Evolutionary conservation across 192 early-diverging fungal species (phyloP).

Genomic region (Podila minutissima): DNA sequence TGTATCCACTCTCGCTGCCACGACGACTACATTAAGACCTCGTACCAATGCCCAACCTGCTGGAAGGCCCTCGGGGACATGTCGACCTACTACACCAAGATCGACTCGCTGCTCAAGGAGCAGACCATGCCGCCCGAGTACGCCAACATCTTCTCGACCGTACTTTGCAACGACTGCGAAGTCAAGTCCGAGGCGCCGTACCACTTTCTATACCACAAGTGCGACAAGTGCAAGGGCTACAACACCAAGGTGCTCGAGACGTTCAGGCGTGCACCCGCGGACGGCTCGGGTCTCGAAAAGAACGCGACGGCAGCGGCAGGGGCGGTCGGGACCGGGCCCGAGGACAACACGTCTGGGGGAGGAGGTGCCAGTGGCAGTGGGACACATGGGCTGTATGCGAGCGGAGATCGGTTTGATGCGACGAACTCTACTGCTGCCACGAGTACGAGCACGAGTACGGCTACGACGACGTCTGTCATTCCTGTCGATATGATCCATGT

Average conservation of each 20-base stretch:
- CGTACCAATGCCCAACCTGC: conserved; percentile 97
- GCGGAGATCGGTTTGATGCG: neutral
- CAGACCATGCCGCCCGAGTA: conserved; percentile 91
- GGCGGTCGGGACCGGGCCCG: conserved; percentile 5
- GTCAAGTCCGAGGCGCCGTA: conserved; percentile 83
- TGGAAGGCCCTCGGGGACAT: conserved; percentile 91
- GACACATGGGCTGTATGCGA: neutral
- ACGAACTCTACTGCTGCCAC: neutral
- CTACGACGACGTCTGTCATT: neutral
- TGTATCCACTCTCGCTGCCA: conserved; percentile 91
- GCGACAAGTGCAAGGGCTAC: conserved; percentile 81
- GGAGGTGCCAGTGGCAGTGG: conserved; percentile 1
- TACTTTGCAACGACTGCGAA: conserved; percentile 97
- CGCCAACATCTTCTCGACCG: conserved; percentile 66
- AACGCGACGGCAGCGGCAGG: conserved; percentile 16
- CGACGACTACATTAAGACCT: conserved; percentile 82
- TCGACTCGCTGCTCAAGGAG: conserved; percentile 80
- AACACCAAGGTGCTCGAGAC: conserved; percentile 88
- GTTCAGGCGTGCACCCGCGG: conserved; percentile 11
- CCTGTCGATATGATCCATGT: conserved; percentile 8
- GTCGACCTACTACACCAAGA: conserved; percentile 77
- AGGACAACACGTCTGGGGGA: conserved; percentile 27
- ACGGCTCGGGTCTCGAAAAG: neutral
- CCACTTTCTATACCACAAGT: conserved; percentile 99
- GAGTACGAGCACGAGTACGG: neutral